Percentiles rank a stretch among this genome's conserved stretches.
These are phyloP conservation scores for Tilletia horrida DNA, from an alignment of 1,284 basidiomycete genomes.

Conservation along the genomic window DNA sequence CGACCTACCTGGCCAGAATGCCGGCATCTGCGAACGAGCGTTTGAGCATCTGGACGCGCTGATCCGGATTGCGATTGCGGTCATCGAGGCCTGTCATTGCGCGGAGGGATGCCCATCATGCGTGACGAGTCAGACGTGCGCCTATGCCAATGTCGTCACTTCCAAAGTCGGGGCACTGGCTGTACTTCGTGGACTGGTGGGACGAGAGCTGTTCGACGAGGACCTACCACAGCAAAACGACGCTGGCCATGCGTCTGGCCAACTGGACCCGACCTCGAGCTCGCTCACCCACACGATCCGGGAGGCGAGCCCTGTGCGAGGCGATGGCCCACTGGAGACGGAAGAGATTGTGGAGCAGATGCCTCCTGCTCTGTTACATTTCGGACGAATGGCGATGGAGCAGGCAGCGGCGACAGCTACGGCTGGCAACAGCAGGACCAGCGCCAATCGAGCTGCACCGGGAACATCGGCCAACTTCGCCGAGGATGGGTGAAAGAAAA, in stretches of 20 bases:
- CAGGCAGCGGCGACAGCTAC: not conserved
- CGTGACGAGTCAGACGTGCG: conserved; percentile 56
- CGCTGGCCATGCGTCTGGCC: conserved; percentile 30
- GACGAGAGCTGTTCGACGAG: conserved; percentile 42
- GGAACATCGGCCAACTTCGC: not conserved
- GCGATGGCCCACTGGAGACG: not conserved
- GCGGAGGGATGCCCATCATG: conserved; percentile 71
- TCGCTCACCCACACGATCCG: conserved; percentile 8
- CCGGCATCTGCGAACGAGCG: conserved; percentile 71
- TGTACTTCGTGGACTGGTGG: conserved; percentile 48
- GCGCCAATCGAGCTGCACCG: not conserved
- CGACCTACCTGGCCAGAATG: conserved; percentile 69
- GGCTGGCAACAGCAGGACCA: not conserved
- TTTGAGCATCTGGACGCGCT: conserved; percentile 74
- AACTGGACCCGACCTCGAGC: conserved; percentile 25
- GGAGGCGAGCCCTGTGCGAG: conserved; percentile 14
- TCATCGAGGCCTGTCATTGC: conserved; percentile 69
- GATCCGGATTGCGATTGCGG: conserved; percentile 65
- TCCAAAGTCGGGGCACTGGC: conserved; percentile 49
- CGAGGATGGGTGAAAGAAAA: not conserved
- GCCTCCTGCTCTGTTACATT: conserved; percentile 9
- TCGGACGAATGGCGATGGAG: not conserved
- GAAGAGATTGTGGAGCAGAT: conserved; percentile 12
- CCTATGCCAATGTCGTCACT: conserved; percentile 44
- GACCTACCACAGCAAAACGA: conserved; percentile 41